Evolutionary conservation across 305 asterid genomes (phyloP).

Genomic region (Fraxinus paxiana): DNA sequence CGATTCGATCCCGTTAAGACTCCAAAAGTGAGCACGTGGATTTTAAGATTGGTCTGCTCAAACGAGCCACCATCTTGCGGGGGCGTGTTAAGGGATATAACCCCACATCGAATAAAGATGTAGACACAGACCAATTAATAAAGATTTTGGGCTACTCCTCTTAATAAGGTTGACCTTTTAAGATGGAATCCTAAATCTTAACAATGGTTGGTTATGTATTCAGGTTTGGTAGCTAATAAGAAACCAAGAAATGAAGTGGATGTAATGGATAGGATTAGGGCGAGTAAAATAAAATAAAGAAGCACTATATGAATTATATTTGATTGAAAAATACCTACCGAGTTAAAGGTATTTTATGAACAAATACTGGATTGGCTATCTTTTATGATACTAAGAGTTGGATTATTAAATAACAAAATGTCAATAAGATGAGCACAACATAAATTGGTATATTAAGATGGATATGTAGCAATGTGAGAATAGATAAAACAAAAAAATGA

Average conservation of each 20-base stretch:
- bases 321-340: background rate
- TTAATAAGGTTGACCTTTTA: too few species aligned
- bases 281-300: background rate
- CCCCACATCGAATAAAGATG: too few species aligned
- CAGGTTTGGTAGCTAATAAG: background rate
- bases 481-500: background rate
- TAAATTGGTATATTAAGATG: background rate
- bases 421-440: background rate
- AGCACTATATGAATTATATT: background rate
- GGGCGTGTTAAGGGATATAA: too few species aligned
- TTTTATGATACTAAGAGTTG: background rate
- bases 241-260: background rate
- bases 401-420: background rate
- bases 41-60: too few species aligned
- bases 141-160: too few species aligned
- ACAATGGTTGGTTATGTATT: conserved; percentile 19
- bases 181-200: too few species aligned
- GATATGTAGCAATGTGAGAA: background rate
- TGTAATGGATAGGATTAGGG: background rate
- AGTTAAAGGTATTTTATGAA: background rate
- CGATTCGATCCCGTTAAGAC: too few species aligned
- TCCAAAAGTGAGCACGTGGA: too few species aligned
- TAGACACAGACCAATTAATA: too few species aligned
- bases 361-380: background rate
- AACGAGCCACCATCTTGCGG: too few species aligned